phyloP scores from a whole-genome alignment of 805 yeast genomes.

The Monosporozyma aerobia region DNA sequence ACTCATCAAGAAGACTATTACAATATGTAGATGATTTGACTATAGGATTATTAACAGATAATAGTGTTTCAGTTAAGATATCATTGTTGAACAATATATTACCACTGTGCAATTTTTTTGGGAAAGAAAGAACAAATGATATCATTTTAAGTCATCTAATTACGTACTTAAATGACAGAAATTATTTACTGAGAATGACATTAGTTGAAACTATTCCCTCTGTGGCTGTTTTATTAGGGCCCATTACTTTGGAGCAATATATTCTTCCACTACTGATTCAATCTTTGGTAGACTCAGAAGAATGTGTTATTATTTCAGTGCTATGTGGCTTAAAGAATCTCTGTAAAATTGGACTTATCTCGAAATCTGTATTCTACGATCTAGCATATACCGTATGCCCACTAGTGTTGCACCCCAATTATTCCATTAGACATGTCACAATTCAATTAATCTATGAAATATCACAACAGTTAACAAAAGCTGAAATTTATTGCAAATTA shows the following conservation, averaged over 20 bases:
- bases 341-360: conserved; percentile 46
- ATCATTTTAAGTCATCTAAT: conserved; percentile 81
- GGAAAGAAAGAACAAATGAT: conserved; percentile 82
- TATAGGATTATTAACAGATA: conserved; percentile 59
- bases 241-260: conserved; percentile 75
- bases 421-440: conserved; percentile 68
- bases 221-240: conserved; percentile 73
- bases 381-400: conserved; percentile 42
- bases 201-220: conserved; percentile 66
- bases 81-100: conserved; percentile 63
- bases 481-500: conserved; percentile 75
- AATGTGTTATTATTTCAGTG: conserved; percentile 64
- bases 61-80: conserved; percentile 54
- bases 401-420: conserved; percentile 76
- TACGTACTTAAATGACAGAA: conserved; percentile 79
- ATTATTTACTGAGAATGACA: conserved; percentile 54
- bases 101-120: conserved; percentile 72
- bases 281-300: conserved; percentile 76
- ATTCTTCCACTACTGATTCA: conserved; percentile 78
- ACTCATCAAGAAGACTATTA: conserved; percentile 16
- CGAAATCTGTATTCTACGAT: conserved; percentile 45
- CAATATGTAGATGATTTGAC: conserved; percentile 55
- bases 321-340: conserved; percentile 50
- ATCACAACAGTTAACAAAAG: conserved; percentile 52
- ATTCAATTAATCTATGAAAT: conserved; percentile 53